These are phyloP conservation scores for Mucor velutinosus DNA, from an alignment of 371 early-diverging fungal genomes.

Conservation along the genomic window DNA sequence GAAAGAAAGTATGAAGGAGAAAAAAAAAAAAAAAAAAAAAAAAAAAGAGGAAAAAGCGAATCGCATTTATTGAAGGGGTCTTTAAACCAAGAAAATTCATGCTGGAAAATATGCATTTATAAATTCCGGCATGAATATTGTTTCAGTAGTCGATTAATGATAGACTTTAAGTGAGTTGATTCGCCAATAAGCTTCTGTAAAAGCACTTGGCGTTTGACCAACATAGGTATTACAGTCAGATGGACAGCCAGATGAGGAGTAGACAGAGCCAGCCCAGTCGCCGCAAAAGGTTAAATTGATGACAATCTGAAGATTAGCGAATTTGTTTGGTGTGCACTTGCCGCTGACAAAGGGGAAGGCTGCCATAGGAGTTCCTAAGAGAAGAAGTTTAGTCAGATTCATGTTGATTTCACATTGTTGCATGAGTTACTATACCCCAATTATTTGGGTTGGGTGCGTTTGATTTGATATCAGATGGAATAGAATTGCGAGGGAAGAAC, in stretches of 20 bases:
- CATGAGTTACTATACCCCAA: constrained; percentile 20
- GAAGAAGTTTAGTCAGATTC: neutral
- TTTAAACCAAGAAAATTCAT: neutral
- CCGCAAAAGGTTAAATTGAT: constrained; percentile 27
- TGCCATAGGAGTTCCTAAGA: constrained; percentile 20
- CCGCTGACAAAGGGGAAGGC: constrained; percentile 23
- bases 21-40: neutral
- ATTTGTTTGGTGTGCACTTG: constrained; percentile 15
- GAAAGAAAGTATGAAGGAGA: neutral
- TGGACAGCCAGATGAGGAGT: constrained; percentile 17
- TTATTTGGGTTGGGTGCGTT: constrained; percentile 24
- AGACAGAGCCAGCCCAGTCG: constrained; percentile 24
- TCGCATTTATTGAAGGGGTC: neutral
- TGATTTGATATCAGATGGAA: constrained; percentile 36
- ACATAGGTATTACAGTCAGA: constrained; percentile 23
- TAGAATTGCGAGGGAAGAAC: constrained; percentile 27
- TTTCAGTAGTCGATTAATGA: constrained; percentile 1
- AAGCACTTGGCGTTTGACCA: constrained; percentile 12
- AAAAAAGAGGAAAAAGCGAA: neutral
- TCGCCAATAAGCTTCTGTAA: constrained; percentile 23
- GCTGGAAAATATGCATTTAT: neutral
- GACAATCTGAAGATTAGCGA: constrained; percentile 14
- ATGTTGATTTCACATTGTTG: neutral
- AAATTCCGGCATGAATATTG: neutral
- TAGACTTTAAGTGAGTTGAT: constrained; percentile 26